Conservation (phyloP, 768 basidiomycete genomes). For the Atractiella rhizophila region DNA sequence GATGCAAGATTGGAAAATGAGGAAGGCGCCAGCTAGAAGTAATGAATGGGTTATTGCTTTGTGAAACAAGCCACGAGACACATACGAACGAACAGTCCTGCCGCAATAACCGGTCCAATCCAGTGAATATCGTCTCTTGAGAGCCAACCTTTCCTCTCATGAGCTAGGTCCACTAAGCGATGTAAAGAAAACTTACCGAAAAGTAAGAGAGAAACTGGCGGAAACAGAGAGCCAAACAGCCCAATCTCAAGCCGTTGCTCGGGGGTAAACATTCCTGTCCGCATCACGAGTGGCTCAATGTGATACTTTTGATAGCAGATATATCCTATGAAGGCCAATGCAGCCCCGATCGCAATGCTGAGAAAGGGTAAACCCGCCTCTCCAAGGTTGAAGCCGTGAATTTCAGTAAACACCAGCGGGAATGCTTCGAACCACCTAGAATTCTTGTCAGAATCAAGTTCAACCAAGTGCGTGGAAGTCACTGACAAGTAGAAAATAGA, state of each 20-base stretch:
- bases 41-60: constrained; percentile 7
- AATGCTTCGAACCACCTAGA: constrained; percentile 7
- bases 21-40: constrained; percentile 5
- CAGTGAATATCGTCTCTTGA: neutral
- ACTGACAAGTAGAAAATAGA: constrained; percentile 1
- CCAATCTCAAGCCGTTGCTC: constrained; percentile 3
- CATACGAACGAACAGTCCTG: constrained; percentile 2
- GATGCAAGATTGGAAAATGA: constrained; percentile 7
- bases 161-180: too few relatives aligned
- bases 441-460: neutral
- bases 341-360: neutral
- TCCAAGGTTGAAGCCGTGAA: constrained; percentile 11
- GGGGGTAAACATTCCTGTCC: neutral
- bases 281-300: constrained; percentile 1
- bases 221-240: constrained; percentile 2
- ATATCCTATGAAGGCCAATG: neutral
- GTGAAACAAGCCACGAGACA: too few relatives aligned
- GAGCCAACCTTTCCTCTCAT: too few relatives aligned
- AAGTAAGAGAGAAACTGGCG: constrained; percentile 3
- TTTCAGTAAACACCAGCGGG: constrained; percentile 5
- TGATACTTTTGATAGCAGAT: constrained; percentile 1
- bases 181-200: constrained; percentile 3
- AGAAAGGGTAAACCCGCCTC: constrained; percentile 5
- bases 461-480: neutral
- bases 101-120: neutral